These are phyloP conservation scores for Tuber borchii DNA, from an alignment of 495 filamentous ascomycete genomes.

Conservation along the genomic window DNA sequence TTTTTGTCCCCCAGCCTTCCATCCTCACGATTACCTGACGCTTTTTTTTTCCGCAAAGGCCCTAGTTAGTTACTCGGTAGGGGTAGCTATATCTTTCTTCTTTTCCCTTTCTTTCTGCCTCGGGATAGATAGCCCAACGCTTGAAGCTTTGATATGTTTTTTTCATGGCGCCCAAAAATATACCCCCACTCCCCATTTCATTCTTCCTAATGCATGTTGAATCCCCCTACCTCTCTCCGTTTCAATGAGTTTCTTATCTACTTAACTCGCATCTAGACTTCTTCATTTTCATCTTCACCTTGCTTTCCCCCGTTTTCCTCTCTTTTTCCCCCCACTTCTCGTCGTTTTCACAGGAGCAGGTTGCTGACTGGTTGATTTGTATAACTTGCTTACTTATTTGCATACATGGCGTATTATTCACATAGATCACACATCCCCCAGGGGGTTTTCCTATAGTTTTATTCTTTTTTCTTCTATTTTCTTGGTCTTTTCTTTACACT, in stretches of 20 bases:
- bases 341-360: background rate
- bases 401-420: background rate
- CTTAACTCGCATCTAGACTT: background rate
- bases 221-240: background rate
- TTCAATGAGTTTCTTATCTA: background rate
- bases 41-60: background rate
- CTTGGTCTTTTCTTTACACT: background rate
- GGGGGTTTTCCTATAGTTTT: background rate
- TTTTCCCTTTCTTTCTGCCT: background rate
- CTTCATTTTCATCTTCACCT: background rate
- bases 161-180: background rate
- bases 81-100: background rate
- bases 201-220: background rate
- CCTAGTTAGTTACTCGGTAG: background rate
- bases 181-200: background rate
- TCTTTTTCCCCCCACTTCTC: background rate
- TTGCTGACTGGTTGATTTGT: background rate
- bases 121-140: background rate
- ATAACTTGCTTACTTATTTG: background rate
- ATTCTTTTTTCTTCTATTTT: background rate
- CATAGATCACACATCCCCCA: background rate
- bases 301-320: background rate
- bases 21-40: background rate
- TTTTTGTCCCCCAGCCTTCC: background rate
- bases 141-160: background rate